Evolutionary conservation across 1,284 basidiomycete species (phyloP), one percentile per base, ranked within the genome.

Genomic region (Pterulicium gracile): DNA sequence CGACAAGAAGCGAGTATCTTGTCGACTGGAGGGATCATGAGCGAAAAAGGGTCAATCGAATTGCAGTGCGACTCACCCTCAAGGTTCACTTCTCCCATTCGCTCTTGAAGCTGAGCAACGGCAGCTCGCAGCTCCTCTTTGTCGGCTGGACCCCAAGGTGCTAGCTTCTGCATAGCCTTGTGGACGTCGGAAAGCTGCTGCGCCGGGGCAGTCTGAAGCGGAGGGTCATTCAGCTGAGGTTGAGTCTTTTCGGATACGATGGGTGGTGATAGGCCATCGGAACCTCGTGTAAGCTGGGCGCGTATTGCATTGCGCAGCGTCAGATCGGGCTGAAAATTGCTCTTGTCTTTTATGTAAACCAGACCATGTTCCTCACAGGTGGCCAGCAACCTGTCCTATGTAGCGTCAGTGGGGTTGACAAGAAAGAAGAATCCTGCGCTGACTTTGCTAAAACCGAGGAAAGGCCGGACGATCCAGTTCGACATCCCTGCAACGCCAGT

Each of bases 231-330:
- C n/a, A n/a, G n/a, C n/a, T n/a, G n/a, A n/a, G n/a, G n/a, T n/a
- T n/a, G n/a, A n/a, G n/a, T n/a, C n/a, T n/a, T n/a, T n/a, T n/a
- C n/a, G n/a, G n/a, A n/a, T n/a, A n/a, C n/a, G n/a, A n/a, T n/a
- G n/a, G n/a, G n/a, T n/a, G n/a, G n/a, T n/a, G n/a, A n/a, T n/a
- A n/a, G n/a, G n/a, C n/a, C n/a, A n/a, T n/a, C n/a, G n/a, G n/a
- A n/a, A n/a, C n/a, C n/a, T n/a, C n/a, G n/a, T n/a, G n/a, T 17
- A 17, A 39, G 57, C 43, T 65, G 58, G 47, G 73, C 63, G 14
- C 86, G 78, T 19, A 89, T 67, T 10, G 74, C 72, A 60, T 89
- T 89, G 10, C 87, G 72, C 34, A 78, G 57, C 0, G 86, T 86
- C 18, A 83, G 48, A 4, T 69, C 67, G 1, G 86, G 82, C 52